These are phyloP conservation scores for Kalanchoe fedtschenkoi DNA, from an alignment of 164 flowering plant species.

Conservation along the genomic window DNA sequence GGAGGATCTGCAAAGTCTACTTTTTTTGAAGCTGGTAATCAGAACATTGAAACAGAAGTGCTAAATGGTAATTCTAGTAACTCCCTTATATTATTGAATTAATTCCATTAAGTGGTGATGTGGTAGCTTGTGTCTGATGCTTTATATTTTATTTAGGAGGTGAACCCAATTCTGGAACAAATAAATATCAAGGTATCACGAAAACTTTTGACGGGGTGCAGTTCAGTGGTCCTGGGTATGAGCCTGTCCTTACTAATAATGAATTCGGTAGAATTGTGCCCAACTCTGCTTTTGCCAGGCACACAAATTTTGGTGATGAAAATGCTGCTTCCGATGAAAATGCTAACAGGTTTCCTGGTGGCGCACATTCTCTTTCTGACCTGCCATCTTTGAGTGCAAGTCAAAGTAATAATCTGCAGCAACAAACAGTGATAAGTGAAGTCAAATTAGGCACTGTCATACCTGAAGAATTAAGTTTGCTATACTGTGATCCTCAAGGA, in stretches of 20 bases:
- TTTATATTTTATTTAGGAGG: background rate
- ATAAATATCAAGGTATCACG: background rate
- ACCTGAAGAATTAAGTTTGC: constrained; percentile 66
- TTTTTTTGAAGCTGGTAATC: no score
- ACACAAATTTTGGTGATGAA: background rate
- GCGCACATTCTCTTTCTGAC: background rate
- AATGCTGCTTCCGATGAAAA: background rate
- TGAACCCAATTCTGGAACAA: background rate
- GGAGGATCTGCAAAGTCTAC: background rate
- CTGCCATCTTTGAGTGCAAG: constrained; percentile 20
- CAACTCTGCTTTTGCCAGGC: background rate
- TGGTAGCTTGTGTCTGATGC: background rate
- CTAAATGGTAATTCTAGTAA: background rate
- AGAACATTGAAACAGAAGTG: no score
- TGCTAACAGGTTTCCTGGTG: background rate
- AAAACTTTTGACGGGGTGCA: background rate
- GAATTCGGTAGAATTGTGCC: background rate
- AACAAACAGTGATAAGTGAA: constrained; percentile 12
- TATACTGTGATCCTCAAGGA: constrained; percentile 87
- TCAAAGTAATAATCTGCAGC: constrained; percentile 13
- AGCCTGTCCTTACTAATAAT: background rate
- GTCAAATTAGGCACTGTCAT: constrained; percentile 15
- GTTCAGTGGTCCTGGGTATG: background rate
- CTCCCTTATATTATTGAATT: no score
- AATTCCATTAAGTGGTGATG: background rate